These are phyloP conservation scores for Bruguiera parviflora DNA, from an alignment of 345 rosid genomes.

Conservation along the genomic window DNA sequence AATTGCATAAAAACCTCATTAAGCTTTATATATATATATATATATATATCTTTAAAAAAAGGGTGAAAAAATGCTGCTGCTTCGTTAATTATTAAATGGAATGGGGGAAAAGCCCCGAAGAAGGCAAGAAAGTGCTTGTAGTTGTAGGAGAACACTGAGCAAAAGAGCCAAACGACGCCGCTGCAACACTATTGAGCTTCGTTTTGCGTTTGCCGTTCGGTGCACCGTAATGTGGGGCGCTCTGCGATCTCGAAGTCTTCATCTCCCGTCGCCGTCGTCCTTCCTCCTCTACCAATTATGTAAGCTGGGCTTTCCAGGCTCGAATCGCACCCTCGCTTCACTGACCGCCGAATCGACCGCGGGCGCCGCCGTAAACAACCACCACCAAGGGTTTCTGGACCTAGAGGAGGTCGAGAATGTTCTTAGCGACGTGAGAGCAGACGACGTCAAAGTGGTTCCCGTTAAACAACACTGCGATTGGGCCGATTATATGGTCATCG, in stretches of 20 bases:
- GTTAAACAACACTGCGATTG: slow-evolving; percentile 46
- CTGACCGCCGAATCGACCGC: slow-evolving; percentile 6
- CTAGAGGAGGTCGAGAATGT: slow-evolving; percentile 67
- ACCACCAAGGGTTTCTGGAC: slow-evolving; percentile 36
- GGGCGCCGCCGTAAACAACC: neutral
- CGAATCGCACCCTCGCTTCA: slow-evolving; percentile 16
- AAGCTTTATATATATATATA: too few species aligned
- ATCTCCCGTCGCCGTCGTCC: neutral
- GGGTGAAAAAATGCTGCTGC: too few species aligned
- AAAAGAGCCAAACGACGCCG: slow-evolving; percentile 5
- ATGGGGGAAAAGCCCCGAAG: too few species aligned
- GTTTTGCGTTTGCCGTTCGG: neutral
- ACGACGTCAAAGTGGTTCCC: slow-evolving; percentile 70
- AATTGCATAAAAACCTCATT: too few species aligned
- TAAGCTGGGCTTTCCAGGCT: slow-evolving; percentile 30
- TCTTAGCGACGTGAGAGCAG: slow-evolving; percentile 75
- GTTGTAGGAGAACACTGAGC: too few species aligned
- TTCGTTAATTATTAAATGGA: too few species aligned
- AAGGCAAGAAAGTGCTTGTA: too few species aligned
- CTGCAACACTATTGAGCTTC: neutral
- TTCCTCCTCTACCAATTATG: slow-evolving; percentile 20
- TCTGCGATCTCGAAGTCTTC: slow-evolving; percentile 29
- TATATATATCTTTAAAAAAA: too few species aligned
- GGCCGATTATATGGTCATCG: slow-evolving; percentile 76
- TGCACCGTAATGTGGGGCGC: slow-evolving; percentile 41